These are phyloP conservation scores for Cytospora piceae DNA, from an alignment of 2,329 filamentous ascomycete species.

Conservation along the genomic window DNA sequence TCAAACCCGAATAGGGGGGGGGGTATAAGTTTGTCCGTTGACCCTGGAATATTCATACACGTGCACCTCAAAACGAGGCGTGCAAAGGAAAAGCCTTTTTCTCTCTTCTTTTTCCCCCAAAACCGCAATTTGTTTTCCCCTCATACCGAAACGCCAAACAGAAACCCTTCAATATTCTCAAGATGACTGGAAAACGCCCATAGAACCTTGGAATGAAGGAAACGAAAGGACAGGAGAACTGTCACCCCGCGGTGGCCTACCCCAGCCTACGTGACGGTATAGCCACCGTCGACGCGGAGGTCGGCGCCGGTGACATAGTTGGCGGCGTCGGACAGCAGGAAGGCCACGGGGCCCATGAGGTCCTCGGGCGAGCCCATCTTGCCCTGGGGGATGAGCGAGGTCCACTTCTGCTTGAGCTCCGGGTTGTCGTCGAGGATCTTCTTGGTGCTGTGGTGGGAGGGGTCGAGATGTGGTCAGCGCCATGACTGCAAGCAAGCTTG, in stretches of 20 bases:
- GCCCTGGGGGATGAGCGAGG: conserved; percentile 85
- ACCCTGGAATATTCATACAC: background rate
- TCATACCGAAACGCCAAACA: background rate
- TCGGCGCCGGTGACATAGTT: conserved; percentile 72
- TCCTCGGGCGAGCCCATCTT: conserved; percentile 94
- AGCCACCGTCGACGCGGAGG: conserved; percentile 84
- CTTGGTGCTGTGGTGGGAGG: conserved; percentile 64
- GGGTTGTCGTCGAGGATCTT: conserved; percentile 95
- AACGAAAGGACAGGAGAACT: background rate
- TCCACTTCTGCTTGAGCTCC: conserved; percentile 88
- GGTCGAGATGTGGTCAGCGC: background rate
- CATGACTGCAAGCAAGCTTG: background rate
- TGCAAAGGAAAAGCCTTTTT: background rate
- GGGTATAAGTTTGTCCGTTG: background rate
- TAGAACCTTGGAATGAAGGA: background rate
- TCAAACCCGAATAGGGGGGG: background rate
- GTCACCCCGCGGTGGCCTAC: conserved; percentile 61
- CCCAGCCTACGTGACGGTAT: conserved; percentile 75
- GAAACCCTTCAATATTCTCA: background rate
- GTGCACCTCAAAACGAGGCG: background rate
- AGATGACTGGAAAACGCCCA: no score
- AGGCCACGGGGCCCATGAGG: conserved; percentile 85
- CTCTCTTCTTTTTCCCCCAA: background rate
- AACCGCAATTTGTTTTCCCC: background rate
- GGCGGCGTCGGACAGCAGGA: conserved; percentile 44